These are phyloP conservation scores for Scedosporium apiospermum DNA, from an alignment of 2,329 filamentous ascomycete species.

Conservation along the genomic window DNA sequence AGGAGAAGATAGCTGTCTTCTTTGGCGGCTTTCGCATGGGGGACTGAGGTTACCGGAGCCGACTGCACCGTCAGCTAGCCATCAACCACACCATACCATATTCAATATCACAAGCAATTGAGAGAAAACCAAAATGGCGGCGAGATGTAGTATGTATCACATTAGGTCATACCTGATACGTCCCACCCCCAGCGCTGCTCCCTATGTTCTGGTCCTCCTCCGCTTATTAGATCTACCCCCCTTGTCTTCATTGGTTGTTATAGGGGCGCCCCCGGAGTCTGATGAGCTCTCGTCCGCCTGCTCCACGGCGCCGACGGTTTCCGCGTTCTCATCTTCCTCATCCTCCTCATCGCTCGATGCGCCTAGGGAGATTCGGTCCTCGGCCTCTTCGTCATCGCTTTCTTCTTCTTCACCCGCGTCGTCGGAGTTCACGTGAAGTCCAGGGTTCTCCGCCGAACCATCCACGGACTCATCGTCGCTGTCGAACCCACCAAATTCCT, in stretches of 20 bases:
- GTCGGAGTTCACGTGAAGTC: conserved; percentile 5
- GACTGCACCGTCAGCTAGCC: no score
- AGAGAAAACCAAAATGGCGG: not conserved
- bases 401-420: conserved; percentile 24
- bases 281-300: not conserved
- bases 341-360: conserved; percentile 20
- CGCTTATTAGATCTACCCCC: not conserved
- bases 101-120: no score
- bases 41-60: no score
- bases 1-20: no score
- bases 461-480: conserved; percentile 28
- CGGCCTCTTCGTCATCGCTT: conserved; percentile 29
- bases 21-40: no score
- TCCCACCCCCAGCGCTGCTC: no score
- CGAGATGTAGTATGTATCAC: not conserved
- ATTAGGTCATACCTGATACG: no score
- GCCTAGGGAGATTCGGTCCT: conserved; percentile 36
- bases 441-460: conserved; percentile 20
- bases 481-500: conserved; percentile 39
- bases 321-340: conserved; percentile 21
- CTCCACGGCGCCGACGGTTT: not conserved
- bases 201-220: not conserved
- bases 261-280: not conserved
- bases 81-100: no score
- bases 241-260: not conserved